Percentiles rank a stretch among this genome's conserved stretches.
Evolutionary conservation across 352 stramenopile genomes (phyloP).

Genomic region (Peronospora belbahrii): DNA sequence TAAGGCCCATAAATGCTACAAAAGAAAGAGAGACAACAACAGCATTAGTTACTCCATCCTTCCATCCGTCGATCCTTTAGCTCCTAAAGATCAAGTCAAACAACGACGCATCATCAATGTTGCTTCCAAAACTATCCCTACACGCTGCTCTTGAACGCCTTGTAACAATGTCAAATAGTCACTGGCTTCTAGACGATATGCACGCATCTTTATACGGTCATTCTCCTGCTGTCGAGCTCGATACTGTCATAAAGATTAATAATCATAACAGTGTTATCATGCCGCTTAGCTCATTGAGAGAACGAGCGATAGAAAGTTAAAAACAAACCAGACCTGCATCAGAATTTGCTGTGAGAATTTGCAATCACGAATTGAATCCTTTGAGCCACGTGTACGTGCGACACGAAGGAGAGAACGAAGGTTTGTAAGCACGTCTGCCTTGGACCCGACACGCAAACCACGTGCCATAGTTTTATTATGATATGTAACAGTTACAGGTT

Average conservation of each 20-base stretch:
- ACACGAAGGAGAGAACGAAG: constrained; percentile 66
- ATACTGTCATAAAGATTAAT: too few species aligned
- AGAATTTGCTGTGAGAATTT: constrained; percentile 72
- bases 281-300: too few species aligned
- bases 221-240: constrained; percentile 64
- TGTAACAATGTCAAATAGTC: constrained; percentile 65
- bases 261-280: too few species aligned
- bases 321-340: constrained; percentile 37
- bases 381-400: constrained; percentile 45
- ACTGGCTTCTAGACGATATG: constrained; percentile 56
- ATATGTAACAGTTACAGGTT: neutral
- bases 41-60: constrained; percentile 6
- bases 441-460: constrained; percentile 71
- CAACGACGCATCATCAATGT: neutral
- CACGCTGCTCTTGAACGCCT: constrained; percentile 67
- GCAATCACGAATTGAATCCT: constrained; percentile 41
- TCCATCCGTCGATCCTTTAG: too few species aligned
- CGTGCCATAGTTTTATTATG: constrained; percentile 60
- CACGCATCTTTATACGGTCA: constrained; percentile 60
- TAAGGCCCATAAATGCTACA: constrained; percentile 60
- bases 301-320: too few species aligned
- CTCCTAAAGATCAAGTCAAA: too few species aligned
- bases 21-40: too few species aligned
- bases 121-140: constrained; percentile 19
- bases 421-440: constrained; percentile 72